Evolutionary conservation across 2,329 filamentous ascomycete species (phyloP), one percentile per base, ranked within the genome.

Genomic region (Arachnomyces sp.): DNA sequence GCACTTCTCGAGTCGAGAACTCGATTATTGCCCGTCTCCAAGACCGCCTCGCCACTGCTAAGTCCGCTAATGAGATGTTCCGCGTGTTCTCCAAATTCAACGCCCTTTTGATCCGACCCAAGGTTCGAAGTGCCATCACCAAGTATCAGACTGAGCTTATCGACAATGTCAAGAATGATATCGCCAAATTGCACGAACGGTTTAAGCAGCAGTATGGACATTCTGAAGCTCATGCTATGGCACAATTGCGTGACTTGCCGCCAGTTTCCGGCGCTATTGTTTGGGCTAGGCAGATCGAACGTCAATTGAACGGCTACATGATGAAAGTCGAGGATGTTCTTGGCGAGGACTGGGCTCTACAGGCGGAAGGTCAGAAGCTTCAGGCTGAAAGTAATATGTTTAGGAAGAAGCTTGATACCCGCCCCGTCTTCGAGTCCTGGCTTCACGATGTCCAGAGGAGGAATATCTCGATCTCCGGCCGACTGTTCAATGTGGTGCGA

Each of bases 81-180:
- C 84, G 93, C 40, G 92, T 99, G 46, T 98, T 98, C 62, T 96
- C 92, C 39, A 96, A 96, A 60, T 99, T 99, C 76, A 99, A 99
- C 59, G 92, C 92, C 2, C 80, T 99, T 20, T 94, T 99, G 53
- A 90, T 99, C 42, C 81, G 92, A 44, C 92, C 92, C n/a, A 98
- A 98, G 73, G 96, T 99, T 66, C 82, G 92, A 49, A 89, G 93
- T 50, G 93, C 92, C 40, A 98, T 98, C 56, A 85, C 88, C 32
- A 90, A 98, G 66, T 98, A 98, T 60, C 92, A 99, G 63, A 92
- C 90, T 3, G 89, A 95, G 63, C 79, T 99, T 28, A 94, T 99
- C 60, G 89, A 95, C 54, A 94, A 94, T 53, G 92, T 99, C 54
- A 96, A 96, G 62, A 82, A 88, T 56, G 93, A 94, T 56, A 98